Conservation (phyloP, 2,329 filamentous ascomycete genomes). For the Verticillium klebahnii region DNA sequence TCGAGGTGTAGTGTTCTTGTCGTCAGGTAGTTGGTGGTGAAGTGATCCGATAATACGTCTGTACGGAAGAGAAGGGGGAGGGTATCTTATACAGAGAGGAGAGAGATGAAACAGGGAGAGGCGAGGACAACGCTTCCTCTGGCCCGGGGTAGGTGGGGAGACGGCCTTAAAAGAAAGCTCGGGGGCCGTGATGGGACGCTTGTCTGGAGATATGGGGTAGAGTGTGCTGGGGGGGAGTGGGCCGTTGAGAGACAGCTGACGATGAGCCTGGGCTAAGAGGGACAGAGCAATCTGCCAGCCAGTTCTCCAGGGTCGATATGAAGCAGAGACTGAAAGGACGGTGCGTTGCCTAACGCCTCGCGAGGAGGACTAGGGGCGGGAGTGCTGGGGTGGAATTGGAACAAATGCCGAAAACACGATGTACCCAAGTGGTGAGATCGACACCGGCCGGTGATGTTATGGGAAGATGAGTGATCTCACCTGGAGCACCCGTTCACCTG, state of each 20-base stretch:
- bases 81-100: neutral
- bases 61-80: neutral
- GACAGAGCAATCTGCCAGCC: neutral
- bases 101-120: neutral
- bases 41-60: neutral
- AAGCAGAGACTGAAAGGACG: neutral
- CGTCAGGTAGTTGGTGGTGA: neutral
- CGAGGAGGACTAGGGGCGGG: neutral
- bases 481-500: neutral
- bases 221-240: neutral
- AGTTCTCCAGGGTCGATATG: neutral
- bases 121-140: neutral
- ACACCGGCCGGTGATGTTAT: neutral
- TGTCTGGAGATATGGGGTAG: neutral
- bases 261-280: neutral
- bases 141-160: slow-evolving; percentile 2
- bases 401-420: neutral
- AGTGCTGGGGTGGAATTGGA: neutral
- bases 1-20: neutral
- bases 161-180: neutral
- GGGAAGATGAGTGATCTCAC: neutral
- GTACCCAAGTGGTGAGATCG: neutral
- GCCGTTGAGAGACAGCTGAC: neutral
- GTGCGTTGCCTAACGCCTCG: neutral
- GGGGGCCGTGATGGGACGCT: neutral